phyloP scores from a whole-genome alignment of 1,284 basidiomycete genomes.

The Hypsizygus ulmarius region DNA sequence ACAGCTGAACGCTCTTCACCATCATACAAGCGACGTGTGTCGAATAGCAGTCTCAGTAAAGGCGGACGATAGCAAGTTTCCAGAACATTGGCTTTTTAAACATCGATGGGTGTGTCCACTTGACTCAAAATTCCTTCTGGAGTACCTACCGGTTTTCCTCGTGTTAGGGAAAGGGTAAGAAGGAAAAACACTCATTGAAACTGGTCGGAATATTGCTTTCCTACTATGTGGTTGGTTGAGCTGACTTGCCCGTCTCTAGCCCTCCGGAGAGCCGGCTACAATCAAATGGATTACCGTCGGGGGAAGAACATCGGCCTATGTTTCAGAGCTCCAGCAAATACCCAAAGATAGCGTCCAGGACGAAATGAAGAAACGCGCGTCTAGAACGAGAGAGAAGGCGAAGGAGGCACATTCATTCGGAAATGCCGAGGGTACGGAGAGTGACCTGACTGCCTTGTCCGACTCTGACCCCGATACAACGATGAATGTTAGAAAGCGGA shows the following conservation, averaged over 20 bases:
- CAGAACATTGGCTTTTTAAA: constrained; percentile 69
- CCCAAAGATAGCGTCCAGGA: constrained; percentile 1
- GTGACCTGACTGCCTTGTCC: constrained; percentile 21
- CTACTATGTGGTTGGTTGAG: constrained; percentile 9
- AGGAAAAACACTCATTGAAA: constrained; percentile 46
- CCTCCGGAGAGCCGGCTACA: constrained; percentile 67
- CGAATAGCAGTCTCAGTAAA: constrained; percentile 66
- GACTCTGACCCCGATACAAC: constrained; percentile 21
- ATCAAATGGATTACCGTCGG: constrained; percentile 80
- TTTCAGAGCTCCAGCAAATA: constrained; percentile 58
- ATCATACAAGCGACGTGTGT: constrained; percentile 59
- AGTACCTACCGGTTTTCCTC: constrained; percentile 13
- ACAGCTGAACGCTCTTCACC: constrained; percentile 55
- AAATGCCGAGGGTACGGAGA: constrained; percentile 21
- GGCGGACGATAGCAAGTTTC: constrained; percentile 72
- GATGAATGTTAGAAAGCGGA: constrained; percentile 13
- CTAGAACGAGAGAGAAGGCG: constrained; percentile 8
- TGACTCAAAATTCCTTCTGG: neutral
- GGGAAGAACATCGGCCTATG: constrained; percentile 77
- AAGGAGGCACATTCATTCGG: constrained; percentile 1
- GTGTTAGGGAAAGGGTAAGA: constrained; percentile 70
- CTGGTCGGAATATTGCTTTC: constrained; percentile 41
- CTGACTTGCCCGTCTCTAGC: constrained; percentile 37
- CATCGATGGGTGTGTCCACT: constrained; percentile 58
- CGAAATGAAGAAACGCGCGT: constrained; percentile 6